These are phyloP conservation scores for Thelonectria discophora DNA, from an alignment of 2,329 filamentous ascomycete species.

Conservation along the genomic window DNA sequence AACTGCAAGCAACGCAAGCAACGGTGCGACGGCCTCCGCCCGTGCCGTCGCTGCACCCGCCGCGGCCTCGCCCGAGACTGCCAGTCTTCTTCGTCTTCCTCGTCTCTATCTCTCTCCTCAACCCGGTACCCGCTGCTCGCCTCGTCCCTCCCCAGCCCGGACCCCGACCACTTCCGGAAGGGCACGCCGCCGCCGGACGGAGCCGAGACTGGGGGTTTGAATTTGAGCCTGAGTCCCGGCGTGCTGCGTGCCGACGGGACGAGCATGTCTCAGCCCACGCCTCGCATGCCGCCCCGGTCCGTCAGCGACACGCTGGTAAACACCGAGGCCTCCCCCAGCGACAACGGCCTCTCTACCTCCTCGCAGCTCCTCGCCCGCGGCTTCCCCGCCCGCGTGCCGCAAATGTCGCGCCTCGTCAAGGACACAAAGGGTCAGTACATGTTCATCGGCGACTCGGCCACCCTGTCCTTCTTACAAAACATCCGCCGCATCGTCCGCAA, in stretches of 20 bases:
- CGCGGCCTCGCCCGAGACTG: slow-evolving; percentile 37
- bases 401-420: slow-evolving; percentile 45
- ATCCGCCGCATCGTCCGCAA: slow-evolving; percentile 46
- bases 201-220: slow-evolving; percentile 29
- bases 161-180: slow-evolving; percentile 28
- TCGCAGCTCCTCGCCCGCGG: slow-evolving; percentile 37
- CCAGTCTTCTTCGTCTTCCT: slow-evolving; percentile 14
- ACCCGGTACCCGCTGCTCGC: slow-evolving; percentile 33
- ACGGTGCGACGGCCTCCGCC: slow-evolving; percentile 37
- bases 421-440: slow-evolving; percentile 47
- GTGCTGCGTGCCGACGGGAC: slow-evolving; percentile 9
- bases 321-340: slow-evolving; percentile 17
- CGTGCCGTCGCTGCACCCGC: slow-evolving; percentile 39
- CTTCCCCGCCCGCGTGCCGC: slow-evolving; percentile 37
- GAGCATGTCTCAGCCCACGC: neutral
- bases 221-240: slow-evolving; percentile 30
- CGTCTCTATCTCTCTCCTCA: neutral
- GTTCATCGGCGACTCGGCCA: slow-evolving; percentile 50
- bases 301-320: slow-evolving; percentile 8
- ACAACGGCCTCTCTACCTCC: slow-evolving; percentile 28
- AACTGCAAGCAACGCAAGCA: slow-evolving; percentile 41
- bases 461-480: slow-evolving; percentile 46
- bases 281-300: slow-evolving; percentile 1
- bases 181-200: slow-evolving; percentile 19
- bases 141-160: slow-evolving; percentile 39